These are phyloP conservation scores for Pseudogymnoascus sp. DNA, from an alignment of 2,329 filamentous ascomycete species.

Conservation along the genomic window DNA sequence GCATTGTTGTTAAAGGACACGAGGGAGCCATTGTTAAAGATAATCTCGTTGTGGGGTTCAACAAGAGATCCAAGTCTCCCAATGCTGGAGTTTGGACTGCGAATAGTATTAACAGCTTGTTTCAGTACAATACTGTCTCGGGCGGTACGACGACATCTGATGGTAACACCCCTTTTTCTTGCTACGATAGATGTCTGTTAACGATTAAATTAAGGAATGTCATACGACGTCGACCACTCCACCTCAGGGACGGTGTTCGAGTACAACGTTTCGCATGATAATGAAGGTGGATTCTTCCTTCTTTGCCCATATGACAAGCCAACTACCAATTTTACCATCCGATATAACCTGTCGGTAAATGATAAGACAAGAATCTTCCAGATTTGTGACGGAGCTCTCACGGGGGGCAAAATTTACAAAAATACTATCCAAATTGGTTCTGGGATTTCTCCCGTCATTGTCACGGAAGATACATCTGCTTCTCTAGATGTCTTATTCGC, in stretches of 20 bases:
- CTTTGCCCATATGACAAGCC: neutral
- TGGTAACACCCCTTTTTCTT: neutral
- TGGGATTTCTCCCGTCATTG: neutral
- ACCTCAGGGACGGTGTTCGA: neutral
- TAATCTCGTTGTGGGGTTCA: neutral
- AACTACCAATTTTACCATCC: neutral
- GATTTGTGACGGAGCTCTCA: neutral
- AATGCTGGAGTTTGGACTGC: neutral
- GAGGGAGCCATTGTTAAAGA: neutral
- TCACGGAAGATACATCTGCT: neutral
- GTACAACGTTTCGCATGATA: neutral
- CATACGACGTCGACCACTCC: neutral
- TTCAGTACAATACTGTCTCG: neutral
- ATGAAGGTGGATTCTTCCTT: neutral
- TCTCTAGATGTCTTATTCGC: neutral
- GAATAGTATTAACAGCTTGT: neutral
- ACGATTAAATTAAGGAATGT: neutral
- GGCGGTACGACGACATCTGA: neutral
- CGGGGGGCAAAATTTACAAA: neutral
- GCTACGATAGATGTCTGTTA: neutral
- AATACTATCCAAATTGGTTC: neutral
- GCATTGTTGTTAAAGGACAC: neutral
- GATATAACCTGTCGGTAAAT: neutral
- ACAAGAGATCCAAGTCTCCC: neutral
- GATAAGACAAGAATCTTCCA: neutral